Base-by-base conservation (phyloP, 2,329 filamentous ascomycete genomes). In the Apiospora pterosperma region DNA sequence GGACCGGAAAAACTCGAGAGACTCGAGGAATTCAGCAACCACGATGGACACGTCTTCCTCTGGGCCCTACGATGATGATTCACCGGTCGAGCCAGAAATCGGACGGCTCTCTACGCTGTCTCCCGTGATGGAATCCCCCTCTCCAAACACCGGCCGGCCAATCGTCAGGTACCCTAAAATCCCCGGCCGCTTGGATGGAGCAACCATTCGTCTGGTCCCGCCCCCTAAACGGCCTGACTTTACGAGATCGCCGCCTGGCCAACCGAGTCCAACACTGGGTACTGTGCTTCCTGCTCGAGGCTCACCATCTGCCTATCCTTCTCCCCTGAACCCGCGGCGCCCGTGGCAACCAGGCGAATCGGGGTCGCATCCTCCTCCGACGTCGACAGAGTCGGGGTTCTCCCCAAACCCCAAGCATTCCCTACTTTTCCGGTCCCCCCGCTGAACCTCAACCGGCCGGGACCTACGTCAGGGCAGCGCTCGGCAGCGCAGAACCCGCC, bases 111-210 rank as follows among this genome's bases (percentile, higher is more conserved):
- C 74, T 1, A 78, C 76, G 55, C 76, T 85, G 5, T 83, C 84
- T 0, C 84, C 83, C 1, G 83, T 86, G 6, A 75, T 75, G 14
- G 83, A 86, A 69, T 83, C 81, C 0, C 82, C 81, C 12, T 58
- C 72, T 16, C 73, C 76, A 8, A 68, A 62, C 48, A 69, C 70
- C 38, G 71, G 75, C 25, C 73, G 73, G 19, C 75, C 77, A 38
- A 75, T 76, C 16, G 75, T 76, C 31, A 70, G 63, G 11, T 76
- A 77, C 52, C 72, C 75, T 10, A 72, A 69, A 36, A 69, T 73
- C 19, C 66, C 70, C n/a, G 73, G 71, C 39, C 70, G 71, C 10
- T 59, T 72, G 28, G 69, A 75, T 67, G 68, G 69, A 63, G 67
- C 69, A 63, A 73, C 71, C 36, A 69, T 73, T 63, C 71, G 72